A percentile compares a stretch with the other conserved stretches of the same genome.
Conservation (phyloP, 495 filamentous ascomycete genomes). For the Diplogelasinospora grovesii region DNA sequence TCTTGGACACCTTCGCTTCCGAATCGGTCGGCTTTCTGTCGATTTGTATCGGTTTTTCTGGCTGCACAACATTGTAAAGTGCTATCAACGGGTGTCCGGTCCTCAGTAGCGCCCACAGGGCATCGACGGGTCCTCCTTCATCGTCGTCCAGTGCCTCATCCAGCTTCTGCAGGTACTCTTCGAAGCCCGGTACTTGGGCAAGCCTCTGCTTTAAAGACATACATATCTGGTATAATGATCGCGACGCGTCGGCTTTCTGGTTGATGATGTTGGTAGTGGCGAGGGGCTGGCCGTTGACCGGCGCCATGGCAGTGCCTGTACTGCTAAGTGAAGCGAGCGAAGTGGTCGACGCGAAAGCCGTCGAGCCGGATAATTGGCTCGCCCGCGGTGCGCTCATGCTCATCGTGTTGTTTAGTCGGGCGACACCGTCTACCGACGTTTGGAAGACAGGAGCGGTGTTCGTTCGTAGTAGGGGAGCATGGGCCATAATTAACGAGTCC, state of each 20-base stretch:
- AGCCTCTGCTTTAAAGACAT: slow-evolving; percentile 73
- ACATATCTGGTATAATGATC: slow-evolving; percentile 92
- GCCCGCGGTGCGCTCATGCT: slow-evolving; percentile 38
- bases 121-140: slow-evolving; percentile 75
- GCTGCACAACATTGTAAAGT: slow-evolving; percentile 80
- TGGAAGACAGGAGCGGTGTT: slow-evolving; percentile 44
- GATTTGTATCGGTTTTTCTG: slow-evolving; percentile 55
- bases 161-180: slow-evolving; percentile 61
- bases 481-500: slow-evolving; percentile 41
- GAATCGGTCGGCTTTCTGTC: slow-evolving; percentile 45
- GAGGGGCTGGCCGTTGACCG: slow-evolving; percentile 50
- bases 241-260: slow-evolving; percentile 76
- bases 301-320: slow-evolving; percentile 29
- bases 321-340: slow-evolving; percentile 44
- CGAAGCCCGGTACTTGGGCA: slow-evolving; percentile 75
- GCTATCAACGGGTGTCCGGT: slow-evolving; percentile 78
- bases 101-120: slow-evolving; percentile 83
- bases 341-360: slow-evolving; percentile 40
- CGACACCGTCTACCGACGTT: slow-evolving; percentile 31
- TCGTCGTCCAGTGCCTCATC: slow-evolving; percentile 42
- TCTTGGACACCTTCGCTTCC: slow-evolving; percentile 62
- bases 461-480: slow-evolving; percentile 45
- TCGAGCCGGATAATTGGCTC: slow-evolving; percentile 48
- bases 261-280: slow-evolving; percentile 92
- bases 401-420: slow-evolving; percentile 33